Percentiles rank a stretch among this genome's conserved stretches.
Evolutionary conservation across 805 yeast genomes (phyloP).

Genomic region (Kurtzmaniella cleridarum): DNA sequence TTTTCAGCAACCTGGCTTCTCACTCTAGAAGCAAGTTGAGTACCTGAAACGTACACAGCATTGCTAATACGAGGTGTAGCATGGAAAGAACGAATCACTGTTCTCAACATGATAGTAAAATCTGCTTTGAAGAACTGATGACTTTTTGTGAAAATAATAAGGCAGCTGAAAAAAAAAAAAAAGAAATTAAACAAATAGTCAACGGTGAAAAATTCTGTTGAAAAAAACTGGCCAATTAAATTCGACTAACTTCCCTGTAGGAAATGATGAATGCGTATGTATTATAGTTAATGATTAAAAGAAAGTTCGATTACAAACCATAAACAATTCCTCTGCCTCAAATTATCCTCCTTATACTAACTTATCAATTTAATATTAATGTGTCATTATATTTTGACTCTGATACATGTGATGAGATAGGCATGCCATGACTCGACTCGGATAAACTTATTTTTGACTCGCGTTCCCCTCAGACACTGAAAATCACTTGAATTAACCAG

Average conservation of each 20-base stretch:
- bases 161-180: neutral
- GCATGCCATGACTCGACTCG: neutral
- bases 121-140: neutral
- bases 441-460: neutral
- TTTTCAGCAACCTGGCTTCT: constrained; percentile 34
- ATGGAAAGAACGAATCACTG: constrained; percentile 1
- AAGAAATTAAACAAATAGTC: neutral
- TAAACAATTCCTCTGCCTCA: too few relatives aligned
- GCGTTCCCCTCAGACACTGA: too few relatives aligned
- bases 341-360: too few relatives aligned
- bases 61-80: constrained; percentile 10
- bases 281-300: neutral
- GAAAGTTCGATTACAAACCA: too few relatives aligned
- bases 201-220: neutral
- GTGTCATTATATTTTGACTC: neutral
- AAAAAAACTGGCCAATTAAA: neutral
- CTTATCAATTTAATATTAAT: too few relatives aligned
- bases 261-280: neutral
- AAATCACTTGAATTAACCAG: too few relatives aligned
- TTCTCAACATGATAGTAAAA: neutral
- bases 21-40: constrained; percentile 34
- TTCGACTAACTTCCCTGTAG: neutral
- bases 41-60: constrained; percentile 38
- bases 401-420: neutral
- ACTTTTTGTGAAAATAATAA: neutral